Evolutionary conservation across 2,329 filamentous ascomycete genomes (phyloP).

Genomic region (Fusarium floridanum): DNA sequence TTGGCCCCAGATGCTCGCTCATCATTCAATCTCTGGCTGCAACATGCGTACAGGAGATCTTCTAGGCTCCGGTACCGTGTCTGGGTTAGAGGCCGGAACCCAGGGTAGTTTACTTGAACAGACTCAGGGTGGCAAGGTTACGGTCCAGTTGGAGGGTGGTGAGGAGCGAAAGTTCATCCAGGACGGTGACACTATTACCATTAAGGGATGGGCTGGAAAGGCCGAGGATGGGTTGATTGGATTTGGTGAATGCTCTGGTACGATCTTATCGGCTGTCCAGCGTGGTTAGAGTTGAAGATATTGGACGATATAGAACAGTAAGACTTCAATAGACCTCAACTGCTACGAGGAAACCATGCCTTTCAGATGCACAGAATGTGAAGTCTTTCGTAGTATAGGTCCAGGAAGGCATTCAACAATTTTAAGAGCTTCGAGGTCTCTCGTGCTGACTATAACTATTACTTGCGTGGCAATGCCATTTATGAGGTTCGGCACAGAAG

Average conservation of each 20-base stretch:
- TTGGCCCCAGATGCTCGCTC: constrained; percentile 86
- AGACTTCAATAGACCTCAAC: neutral
- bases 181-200: constrained; percentile 37
- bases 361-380: neutral
- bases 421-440: neutral
- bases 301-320: neutral
- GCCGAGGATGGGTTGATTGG: constrained; percentile 29
- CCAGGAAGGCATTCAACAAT: neutral
- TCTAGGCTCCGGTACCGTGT: constrained; percentile 82
- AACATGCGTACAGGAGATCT: constrained; percentile 80
- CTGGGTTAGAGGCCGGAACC: constrained; percentile 71
- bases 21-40: constrained; percentile 84
- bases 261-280: neutral
- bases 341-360: no score
- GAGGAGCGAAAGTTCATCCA: constrained; percentile 54
- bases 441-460: neutral
- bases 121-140: constrained; percentile 75
- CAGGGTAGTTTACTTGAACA: constrained; percentile 80
- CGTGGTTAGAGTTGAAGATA: neutral
- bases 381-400: neutral
- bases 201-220: constrained; percentile 32
- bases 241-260: constrained; percentile 36
- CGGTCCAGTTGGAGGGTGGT: constrained; percentile 73
- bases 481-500: neutral
- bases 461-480: neutral